These are phyloP conservation scores for Ceratobasidium sp. DNA, from an alignment of 1,284 basidiomycete genomes.

Conservation along the genomic window DNA sequence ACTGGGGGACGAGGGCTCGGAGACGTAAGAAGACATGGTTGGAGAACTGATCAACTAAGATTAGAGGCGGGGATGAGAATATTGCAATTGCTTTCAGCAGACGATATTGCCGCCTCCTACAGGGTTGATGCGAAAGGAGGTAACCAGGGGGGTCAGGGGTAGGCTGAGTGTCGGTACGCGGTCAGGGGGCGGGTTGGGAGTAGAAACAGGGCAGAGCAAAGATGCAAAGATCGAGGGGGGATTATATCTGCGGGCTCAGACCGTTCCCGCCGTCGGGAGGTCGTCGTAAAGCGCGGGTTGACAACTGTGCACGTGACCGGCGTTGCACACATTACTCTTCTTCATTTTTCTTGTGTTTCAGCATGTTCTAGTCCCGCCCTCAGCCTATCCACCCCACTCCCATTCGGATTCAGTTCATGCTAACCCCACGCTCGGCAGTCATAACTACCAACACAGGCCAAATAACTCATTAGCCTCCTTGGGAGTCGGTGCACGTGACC, in stretches of 20 bases:
- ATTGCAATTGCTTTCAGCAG: not conserved
- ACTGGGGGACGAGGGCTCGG: conserved; percentile 37
- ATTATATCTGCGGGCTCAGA: not conserved
- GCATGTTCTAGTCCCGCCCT: not conserved
- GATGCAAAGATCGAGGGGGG: not conserved
- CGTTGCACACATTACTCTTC: not conserved
- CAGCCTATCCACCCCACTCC: not conserved
- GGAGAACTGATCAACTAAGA: not conserved
- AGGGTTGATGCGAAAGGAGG: not conserved
- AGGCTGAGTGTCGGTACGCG: not conserved
- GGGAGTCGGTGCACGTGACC: conserved; percentile 5
- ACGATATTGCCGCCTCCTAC: not conserved
- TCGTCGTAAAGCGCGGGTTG: conserved; percentile 17
- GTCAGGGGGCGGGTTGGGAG: not conserved
- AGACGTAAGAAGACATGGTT: conserved; percentile 40
- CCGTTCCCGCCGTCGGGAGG: not conserved
- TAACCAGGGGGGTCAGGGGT: conserved; percentile 9
- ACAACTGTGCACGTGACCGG: conserved; percentile 27
- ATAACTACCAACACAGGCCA: not conserved
- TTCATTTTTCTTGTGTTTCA: not conserved
- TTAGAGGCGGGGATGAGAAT: not conserved
- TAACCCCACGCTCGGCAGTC: not conserved
- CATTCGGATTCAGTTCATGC: not conserved
- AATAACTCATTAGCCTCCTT: conserved; percentile 3
- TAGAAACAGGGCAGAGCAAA: not conserved